phyloP scores from a whole-genome alignment of 2,329 filamentous ascomycete species.

The Bipolaris cookei region DNA sequence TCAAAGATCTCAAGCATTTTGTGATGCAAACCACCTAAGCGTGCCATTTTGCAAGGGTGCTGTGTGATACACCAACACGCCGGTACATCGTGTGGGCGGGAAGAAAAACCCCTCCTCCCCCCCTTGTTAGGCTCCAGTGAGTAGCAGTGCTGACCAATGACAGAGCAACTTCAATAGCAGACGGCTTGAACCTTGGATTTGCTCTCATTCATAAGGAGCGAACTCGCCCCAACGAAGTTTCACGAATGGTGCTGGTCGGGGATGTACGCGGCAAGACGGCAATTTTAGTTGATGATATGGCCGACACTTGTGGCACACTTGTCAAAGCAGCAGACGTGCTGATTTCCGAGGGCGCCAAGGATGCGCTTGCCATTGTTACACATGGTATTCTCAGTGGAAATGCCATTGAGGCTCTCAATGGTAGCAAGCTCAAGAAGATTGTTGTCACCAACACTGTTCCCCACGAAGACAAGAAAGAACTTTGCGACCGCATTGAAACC shows the following conservation, averaged over 20 bases:
- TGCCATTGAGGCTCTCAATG: conserved; percentile 85
- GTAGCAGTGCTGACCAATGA: conserved; percentile 20
- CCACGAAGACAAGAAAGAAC: conserved; percentile 77
- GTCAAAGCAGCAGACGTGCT: conserved; percentile 89
- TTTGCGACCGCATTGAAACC: conserved; percentile 80
- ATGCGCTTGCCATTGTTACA: conserved; percentile 93
- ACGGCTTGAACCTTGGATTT: conserved; percentile 87
- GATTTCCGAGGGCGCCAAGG: conserved; percentile 76
- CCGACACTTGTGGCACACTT: conserved; percentile 89
- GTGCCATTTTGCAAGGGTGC: conserved; percentile 1
- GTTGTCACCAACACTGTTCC: conserved; percentile 93
- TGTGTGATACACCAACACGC: neutral
- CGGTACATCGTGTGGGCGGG: conserved; percentile 1
- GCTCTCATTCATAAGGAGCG: conserved; percentile 97
- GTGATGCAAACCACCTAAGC: neutral
- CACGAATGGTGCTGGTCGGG: conserved; percentile 93
- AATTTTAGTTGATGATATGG: conserved; percentile 98
- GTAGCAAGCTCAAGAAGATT: conserved; percentile 74
- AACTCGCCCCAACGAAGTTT: conserved; percentile 87
- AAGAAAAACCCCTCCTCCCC: neutral
- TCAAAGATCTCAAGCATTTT: neutral
- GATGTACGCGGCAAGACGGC: conserved; percentile 90
- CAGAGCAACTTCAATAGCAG: conserved; percentile 88
- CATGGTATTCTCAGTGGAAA: conserved; percentile 90
- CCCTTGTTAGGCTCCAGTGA: neutral